Conservation (phyloP, 2,329 filamentous ascomycete species). For the Trichoderma koningiopsis region DNA sequence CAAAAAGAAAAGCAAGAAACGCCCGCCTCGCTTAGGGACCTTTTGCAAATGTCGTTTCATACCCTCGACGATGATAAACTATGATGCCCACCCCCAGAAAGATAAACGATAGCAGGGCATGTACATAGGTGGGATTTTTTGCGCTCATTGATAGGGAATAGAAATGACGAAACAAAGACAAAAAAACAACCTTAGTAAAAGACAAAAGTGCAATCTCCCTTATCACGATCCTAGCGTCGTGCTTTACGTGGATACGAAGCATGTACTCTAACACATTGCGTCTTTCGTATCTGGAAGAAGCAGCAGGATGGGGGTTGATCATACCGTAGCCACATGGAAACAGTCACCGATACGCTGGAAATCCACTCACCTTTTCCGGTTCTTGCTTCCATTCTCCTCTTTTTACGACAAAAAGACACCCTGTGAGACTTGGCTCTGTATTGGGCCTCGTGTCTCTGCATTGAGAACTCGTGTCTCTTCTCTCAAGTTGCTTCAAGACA, state of each 20-base stretch:
- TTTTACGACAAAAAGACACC: background rate
- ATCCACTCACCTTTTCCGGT: background rate
- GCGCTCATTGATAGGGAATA: background rate
- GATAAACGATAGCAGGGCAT: background rate
- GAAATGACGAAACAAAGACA: background rate
- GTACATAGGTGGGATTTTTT: background rate
- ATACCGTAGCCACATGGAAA: background rate
- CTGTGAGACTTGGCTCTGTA: background rate
- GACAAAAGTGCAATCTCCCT: background rate
- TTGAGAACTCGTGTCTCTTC: background rate
- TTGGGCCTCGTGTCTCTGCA: background rate
- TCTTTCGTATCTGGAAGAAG: background rate
- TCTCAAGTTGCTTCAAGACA: background rate
- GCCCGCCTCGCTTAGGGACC: background rate
- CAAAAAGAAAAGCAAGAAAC: background rate
- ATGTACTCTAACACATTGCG: background rate
- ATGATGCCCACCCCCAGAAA: background rate
- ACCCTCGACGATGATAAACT: background rate
- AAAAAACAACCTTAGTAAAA: background rate
- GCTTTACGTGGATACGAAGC: background rate
- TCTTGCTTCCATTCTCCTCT: background rate
- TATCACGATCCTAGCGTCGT: background rate
- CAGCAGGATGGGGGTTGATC: background rate
- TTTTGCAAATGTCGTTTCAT: background rate
- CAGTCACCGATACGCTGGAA: background rate